A percentile compares a stretch with the other conserved stretches of the same genome.
phyloP scores from a whole-genome alignment of 2,329 filamentous ascomycete species.

The Aureobasidium sp. region DNA sequence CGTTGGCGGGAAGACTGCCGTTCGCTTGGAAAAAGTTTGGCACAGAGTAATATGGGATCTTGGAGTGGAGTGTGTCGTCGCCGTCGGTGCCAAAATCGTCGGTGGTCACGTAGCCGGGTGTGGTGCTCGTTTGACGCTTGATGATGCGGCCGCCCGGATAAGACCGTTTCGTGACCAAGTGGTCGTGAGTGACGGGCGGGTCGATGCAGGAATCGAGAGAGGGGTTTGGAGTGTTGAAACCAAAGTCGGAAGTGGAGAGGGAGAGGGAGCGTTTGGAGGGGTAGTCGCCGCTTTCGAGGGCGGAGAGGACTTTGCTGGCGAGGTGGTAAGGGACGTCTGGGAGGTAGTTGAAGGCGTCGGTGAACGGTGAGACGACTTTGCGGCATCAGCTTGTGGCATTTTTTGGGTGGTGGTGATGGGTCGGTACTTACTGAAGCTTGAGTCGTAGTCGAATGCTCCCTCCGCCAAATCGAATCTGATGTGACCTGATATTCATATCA shows the following conservation, averaged over 20 bases:
- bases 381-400: conserved; percentile 47
- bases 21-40: conserved; percentile 47
- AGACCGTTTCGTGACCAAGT: conserved; percentile 25
- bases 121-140: conserved; percentile 42
- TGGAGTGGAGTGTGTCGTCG: conserved; percentile 49
- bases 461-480: conserved; percentile 57
- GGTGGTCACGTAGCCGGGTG: conserved; percentile 48
- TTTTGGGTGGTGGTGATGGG: conserved; percentile 26
- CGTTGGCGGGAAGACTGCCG: conserved; percentile 42
- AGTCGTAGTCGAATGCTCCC: conserved; percentile 51
- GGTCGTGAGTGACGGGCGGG: conserved; percentile 33
- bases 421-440: neutral
- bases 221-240: conserved; percentile 28
- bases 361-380: conserved; percentile 51
- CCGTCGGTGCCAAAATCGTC: conserved; percentile 53
- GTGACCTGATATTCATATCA: conserved; percentile 36
- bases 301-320: conserved; percentile 36
- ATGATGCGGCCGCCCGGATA: conserved; percentile 36
- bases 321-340: conserved; percentile 45
- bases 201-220: conserved; percentile 43
- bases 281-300: conserved; percentile 40
- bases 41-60: conserved; percentile 41
- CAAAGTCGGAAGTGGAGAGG: conserved; percentile 28
- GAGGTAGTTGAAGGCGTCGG: conserved; percentile 48
- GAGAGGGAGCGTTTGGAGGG: conserved; percentile 30